Conservation (phyloP, 2,329 filamentous ascomycete genomes). For the Stachybotrys chartarum region DNA sequence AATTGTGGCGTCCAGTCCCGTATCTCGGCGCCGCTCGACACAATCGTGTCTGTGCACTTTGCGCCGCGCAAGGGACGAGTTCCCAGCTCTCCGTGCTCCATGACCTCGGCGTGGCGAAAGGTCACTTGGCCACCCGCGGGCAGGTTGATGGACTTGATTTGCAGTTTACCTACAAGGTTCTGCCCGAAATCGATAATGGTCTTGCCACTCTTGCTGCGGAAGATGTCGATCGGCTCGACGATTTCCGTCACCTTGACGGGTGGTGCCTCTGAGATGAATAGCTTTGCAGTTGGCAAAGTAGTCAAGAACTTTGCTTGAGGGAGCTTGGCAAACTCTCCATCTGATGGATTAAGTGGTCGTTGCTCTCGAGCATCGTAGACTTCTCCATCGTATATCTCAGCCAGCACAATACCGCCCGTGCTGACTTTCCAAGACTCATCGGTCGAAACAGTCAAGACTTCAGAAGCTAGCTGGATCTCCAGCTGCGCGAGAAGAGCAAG, state of each 20-base stretch:
- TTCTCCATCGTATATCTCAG: conserved; percentile 4
- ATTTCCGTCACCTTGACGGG: not conserved
- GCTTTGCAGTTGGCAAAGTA: not conserved
- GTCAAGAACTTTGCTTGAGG: not conserved
- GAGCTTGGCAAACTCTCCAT: not conserved
- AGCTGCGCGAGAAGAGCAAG: conserved; percentile 27
- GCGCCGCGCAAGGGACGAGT: conserved; percentile 12
- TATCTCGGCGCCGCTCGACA: conserved; percentile 12
- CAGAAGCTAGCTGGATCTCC: conserved; percentile 17
- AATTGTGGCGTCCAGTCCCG: conserved; percentile 37
- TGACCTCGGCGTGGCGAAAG: conserved; percentile 46
- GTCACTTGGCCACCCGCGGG: conserved; percentile 31
- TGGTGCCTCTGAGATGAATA: not conserved
- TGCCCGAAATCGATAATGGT: conserved; percentile 50
- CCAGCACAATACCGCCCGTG: not conserved
- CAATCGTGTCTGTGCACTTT: conserved; percentile 26
- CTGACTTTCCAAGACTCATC: conserved; percentile 24
- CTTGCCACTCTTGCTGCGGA: conserved; percentile 31
- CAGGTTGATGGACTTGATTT: conserved; percentile 27
- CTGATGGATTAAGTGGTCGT: not conserved
- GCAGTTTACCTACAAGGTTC: conserved; percentile 46
- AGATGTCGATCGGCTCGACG: conserved; percentile 7
- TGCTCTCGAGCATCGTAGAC: not conserved
- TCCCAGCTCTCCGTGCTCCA: conserved; percentile 39
- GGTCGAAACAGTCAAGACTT: conserved; percentile 14